Evolutionary conservation across 768 basidiomycete genomes (phyloP), one percentile per base, ranked within the genome.

Genomic region (Kwoniella bestiolae): DNA sequence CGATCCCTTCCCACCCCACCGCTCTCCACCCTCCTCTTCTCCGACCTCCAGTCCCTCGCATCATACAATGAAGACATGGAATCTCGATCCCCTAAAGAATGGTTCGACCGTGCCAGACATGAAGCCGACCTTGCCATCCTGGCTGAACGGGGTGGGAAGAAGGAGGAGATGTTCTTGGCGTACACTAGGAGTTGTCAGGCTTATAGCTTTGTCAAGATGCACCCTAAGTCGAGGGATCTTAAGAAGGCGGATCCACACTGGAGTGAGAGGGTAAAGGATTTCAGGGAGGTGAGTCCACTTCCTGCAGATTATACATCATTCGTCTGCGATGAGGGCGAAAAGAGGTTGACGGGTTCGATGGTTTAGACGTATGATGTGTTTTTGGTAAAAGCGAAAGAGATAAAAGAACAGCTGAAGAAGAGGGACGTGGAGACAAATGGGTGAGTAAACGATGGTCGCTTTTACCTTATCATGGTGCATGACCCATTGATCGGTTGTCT

Each of bases 341-440:
- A 28, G 49, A 44, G 29, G 29, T 5, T 26, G 38, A 29, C 11
- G n/a, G 16, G n/a, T n/a, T n/a, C n/a, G n/a, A n/a, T n/a, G n/a
- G n/a, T n/a, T n/a, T 60, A 77, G 76, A 75, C 72, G 1, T 72
- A 67, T 32, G 74, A 78, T 18, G 63, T 56, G 7, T 74, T 85
- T 45, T 69, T 80, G 50, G 72, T 76, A 56, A 83, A 84, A 65
- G 84, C 83, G 46, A 83, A 83, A 70, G 80, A 76, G 28, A 69
- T 87, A 56, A 85, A 87, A 67, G 80, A 80, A 53, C 85, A 75
- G 70, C 73, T 88, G 63, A 81, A 79, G 65, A 83, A 84, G 69
- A 76, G 78, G 31, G 67, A 69, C 12, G 63, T 85, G 31, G 85
- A 87, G 74, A 44, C 35, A 18, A 58, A 55, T 25, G 70, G 44